phyloP scores from a whole-genome alignment of 148 eudicot genomes.

The Rhododendron vialii region DNA sequence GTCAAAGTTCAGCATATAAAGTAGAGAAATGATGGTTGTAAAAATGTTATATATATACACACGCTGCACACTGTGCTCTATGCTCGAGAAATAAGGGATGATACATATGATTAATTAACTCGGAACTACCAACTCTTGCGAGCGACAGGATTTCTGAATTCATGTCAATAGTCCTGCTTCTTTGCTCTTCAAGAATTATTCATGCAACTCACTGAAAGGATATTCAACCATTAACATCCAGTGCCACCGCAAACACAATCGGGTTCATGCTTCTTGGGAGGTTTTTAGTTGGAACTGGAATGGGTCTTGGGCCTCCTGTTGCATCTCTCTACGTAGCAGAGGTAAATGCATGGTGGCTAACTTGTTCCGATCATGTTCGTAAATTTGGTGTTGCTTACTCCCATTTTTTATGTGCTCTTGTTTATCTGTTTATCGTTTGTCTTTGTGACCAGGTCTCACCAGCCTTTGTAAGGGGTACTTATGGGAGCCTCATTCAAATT shows the following conservation, averaged over 20 bases:
- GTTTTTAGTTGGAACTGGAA: slow-evolving; percentile 78
- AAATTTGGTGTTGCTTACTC: background rate
- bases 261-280: slow-evolving; percentile 82
- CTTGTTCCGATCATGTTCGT: background rate
- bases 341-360: slow-evolving; percentile 32
- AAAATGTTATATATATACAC: background rate
- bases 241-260: slow-evolving; percentile 59
- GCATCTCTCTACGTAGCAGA: slow-evolving; percentile 89
- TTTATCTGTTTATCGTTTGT: slow-evolving; percentile 6
- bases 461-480: slow-evolving; percentile 83
- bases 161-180: background rate
- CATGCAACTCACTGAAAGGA: background rate
- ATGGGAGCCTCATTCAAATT: slow-evolving; percentile 86
- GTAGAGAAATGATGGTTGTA: background rate
- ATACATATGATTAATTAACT: background rate
- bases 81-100: slow-evolving; percentile 6
- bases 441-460: slow-evolving; percentile 68
- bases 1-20: background rate
- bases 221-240: slow-evolving; percentile 21
- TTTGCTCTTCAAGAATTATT: background rate
- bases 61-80: background rate
- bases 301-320: slow-evolving; percentile 91
- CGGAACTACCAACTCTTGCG: background rate
- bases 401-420: background rate
- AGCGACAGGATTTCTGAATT: background rate